Conservation (phyloP, 2,329 filamentous ascomycete species). For the Aspergillus vadensis region DNA sequence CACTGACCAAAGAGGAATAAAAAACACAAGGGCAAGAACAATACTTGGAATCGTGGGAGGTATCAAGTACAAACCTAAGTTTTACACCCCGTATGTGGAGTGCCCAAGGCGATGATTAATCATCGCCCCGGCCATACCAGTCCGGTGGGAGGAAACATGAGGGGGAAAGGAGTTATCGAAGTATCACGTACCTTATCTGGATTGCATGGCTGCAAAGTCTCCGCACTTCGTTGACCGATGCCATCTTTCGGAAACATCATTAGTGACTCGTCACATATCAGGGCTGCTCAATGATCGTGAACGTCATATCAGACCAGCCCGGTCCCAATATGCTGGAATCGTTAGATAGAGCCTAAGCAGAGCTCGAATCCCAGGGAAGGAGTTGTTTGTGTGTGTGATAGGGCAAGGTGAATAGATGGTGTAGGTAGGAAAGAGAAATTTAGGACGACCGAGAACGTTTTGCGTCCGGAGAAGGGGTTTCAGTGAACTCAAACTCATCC, state of each 20-base stretch:
- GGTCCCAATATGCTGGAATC: slow-evolving; percentile 3
- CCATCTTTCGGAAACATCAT: neutral
- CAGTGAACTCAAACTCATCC: slow-evolving; percentile 35
- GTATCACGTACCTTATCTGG: slow-evolving; percentile 23
- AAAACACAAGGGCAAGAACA: neutral
- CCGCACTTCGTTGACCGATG: neutral
- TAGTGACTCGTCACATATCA: neutral
- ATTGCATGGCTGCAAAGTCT: neutral
- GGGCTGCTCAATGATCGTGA: neutral
- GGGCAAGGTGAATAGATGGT: slow-evolving; percentile 4
- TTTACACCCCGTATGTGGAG: slow-evolving; percentile 12
- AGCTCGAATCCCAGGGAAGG: neutral
- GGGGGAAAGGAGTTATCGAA: neutral
- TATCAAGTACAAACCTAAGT: slow-evolving; percentile 24
- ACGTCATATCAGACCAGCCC: slow-evolving; percentile 8
- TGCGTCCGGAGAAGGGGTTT: slow-evolving; percentile 41
- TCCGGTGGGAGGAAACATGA: slow-evolving; percentile 1
- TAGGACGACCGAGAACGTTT: slow-evolving; percentile 57
- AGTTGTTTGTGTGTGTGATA: neutral
- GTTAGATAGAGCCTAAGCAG: slow-evolving; percentile 9
- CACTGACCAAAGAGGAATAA: slow-evolving; percentile 9
- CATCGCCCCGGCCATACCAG: slow-evolving; percentile 6
- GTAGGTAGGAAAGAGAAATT: slow-evolving; percentile 15
- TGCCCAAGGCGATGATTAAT: slow-evolving; percentile 5
- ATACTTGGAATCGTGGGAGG: neutral